Evolutionary conservation across 768 basidiomycete genomes (phyloP), one percentile per base, ranked within the genome.

Genomic region (Rhizopogon vulgaris): DNA sequence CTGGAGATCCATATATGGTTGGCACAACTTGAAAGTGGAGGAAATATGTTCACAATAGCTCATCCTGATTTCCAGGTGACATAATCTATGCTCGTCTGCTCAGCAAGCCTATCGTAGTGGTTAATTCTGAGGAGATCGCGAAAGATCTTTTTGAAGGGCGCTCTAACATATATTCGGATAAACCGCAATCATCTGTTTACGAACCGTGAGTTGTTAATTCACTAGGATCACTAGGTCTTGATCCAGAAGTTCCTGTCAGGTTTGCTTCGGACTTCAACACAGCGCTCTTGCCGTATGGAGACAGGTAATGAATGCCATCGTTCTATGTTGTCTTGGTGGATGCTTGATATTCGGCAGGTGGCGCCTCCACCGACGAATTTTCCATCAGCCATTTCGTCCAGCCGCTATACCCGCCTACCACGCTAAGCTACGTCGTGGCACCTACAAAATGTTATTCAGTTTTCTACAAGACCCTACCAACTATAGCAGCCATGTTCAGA

Each of bases 101-200:
- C 28, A 69, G 66, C 2, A 45, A 58, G 11, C 51, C 49, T 2
- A 62, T 68, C 7, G 53, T 72, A 15, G 51, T 73, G 18, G 54
- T 73, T 11, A 73, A 69, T 50, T 71, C 69, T 8, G 47, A 58
- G 32, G 57, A 67, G 22, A 62, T 63, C 3, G 60, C 65, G 1
- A 57, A 52, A 4, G 72, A 73, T 12, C 54, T 74, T 11, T 60
- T 74, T 14, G 69, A 73, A 22, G 68, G 65, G 48, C 63, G 69
- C 6, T 71, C 71, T 11, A 58, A 63, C 28, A 66, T 64, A 42
- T 72, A 72, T 56, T 69, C 73, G 8, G 71, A 70, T 54, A 60
- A 71, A 12, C 68, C 68, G 0, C 24, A 25, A 6, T 18, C 25
- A 8, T 14, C n/a, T 8, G 25, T 28, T 17, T 14, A 27, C 10